Evolutionary conservation across 805 yeast species (phyloP).

Genomic region (Pichia nakasei): DNA sequence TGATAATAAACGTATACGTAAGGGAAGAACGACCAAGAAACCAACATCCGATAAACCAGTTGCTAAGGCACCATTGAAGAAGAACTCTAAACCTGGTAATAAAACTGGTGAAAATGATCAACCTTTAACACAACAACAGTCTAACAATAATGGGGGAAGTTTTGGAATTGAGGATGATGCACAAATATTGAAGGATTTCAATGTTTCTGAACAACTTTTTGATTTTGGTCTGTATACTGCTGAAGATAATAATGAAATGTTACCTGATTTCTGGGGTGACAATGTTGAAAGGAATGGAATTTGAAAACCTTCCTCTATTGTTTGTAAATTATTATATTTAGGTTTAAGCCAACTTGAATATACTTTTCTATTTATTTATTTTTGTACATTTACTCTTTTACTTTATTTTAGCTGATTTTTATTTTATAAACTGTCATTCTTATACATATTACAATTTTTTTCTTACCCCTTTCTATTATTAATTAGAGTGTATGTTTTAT

Average conservation of each 20-base stretch:
- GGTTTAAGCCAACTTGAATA: neutral
- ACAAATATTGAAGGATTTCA: slow-evolving; percentile 28
- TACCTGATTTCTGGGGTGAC: slow-evolving; percentile 31
- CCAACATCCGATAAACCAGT: no score
- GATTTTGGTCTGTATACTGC: slow-evolving; percentile 26
- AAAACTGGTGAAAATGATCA: neutral
- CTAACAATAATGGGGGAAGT: neutral
- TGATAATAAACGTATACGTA: neutral
- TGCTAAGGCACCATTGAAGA: neutral
- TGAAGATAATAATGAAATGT: slow-evolving; percentile 22
- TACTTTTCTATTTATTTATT: neutral
- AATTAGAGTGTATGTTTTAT: no score
- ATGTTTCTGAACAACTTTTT: slow-evolving; percentile 27
- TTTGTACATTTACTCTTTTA: neutral
- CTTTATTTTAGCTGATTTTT: no score
- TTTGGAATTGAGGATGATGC: slow-evolving; percentile 27
- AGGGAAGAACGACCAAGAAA: neutral
- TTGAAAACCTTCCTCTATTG: neutral
- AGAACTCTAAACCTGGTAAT: neutral
- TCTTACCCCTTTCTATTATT: no score
- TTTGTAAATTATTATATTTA: no score
- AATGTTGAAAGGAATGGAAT: slow-evolving; percentile 25
- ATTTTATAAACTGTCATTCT: no score
- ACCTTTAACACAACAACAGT: neutral
- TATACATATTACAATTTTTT: no score